Base-by-base conservation (phyloP, 2,329 filamentous ascomycete species). In the Talaromyces sp. region DNA sequence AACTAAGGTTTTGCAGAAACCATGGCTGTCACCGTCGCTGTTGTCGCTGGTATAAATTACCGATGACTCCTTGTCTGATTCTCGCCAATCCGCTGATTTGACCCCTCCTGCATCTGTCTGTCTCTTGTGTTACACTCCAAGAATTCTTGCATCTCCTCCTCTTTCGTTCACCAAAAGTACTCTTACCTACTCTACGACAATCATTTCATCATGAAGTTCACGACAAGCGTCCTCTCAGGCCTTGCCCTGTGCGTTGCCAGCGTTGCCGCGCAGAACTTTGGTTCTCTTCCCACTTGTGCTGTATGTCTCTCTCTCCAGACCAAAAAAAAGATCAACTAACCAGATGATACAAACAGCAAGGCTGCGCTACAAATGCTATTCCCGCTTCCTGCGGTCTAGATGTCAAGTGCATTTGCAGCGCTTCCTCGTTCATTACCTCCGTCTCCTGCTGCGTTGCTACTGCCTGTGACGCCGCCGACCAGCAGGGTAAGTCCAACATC, bases 161-260 rank as follows among this genome's bases (percentile, higher is more conserved):
- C 50, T 27, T 9, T 50, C 22, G 10, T 14, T 57, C 33, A n/a
- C 14, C 22, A 33, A 43, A 59, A 59, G 22, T 19, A n/a, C 39
- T 45, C 14, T 6, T 3, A 14, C 14, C 14, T 7, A n/a, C 8
- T 43, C 56, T 7, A 45, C n/a, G 10, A 19, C 39, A 2, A 33
- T 52, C 31, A 22, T 11, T 31, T 27, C 64, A 63, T 41, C 41
- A 66, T 66, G 64, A 62, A 63, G 60, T 27, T 63, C 60, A 24
- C 41, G 5, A 57, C 63, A 78, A 66, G 78, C 67, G 74, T 82
- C 65, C 70, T 83, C 70, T 74, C 85, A 68, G 74, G 81, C 67
- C 75, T 87, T 70, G 81, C 85, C 69, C 76, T 87, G 57, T 82
- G 82, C 66, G 81, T 84, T 68, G 76, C 79, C 67, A 74, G 80